Conservation (phyloP, 129 eudicot genomes). For the Flaveria linearis region DNA sequence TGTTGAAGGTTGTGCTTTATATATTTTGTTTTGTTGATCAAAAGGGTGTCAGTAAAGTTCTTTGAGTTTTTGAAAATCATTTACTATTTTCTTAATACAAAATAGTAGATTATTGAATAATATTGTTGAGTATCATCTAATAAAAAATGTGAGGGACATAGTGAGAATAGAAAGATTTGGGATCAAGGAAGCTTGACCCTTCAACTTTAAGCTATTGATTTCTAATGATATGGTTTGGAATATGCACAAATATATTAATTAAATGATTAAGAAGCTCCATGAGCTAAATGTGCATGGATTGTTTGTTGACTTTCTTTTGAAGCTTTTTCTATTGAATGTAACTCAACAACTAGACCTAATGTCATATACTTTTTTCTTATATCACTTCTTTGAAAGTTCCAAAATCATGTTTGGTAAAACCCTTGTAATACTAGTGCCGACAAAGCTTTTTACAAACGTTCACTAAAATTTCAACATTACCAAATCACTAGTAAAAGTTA, state of each 20-base stretch:
- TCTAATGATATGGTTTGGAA: slow-evolving; percentile 29
- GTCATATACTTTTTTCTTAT: not conserved
- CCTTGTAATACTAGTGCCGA: not conserved
- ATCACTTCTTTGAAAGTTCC: not conserved
- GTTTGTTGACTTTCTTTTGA: slow-evolving; percentile 23
- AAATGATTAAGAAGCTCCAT: slow-evolving; percentile 22
- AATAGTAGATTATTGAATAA: slow-evolving; percentile 7
- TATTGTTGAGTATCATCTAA: slow-evolving; percentile 19
- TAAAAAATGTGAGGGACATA: slow-evolving; percentile 27
- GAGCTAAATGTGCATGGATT: slow-evolving; percentile 31
- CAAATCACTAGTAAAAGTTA: no score
- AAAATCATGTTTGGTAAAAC: not conserved
- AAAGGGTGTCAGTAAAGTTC: no score
- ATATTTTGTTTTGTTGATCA: no score
- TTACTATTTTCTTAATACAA: not conserved
- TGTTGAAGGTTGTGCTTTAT: not conserved
- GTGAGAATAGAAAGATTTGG: slow-evolving; percentile 36
- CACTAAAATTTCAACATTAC: not conserved
- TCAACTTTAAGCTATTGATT: slow-evolving; percentile 32
- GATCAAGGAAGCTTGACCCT: slow-evolving; percentile 44
- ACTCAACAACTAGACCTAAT: slow-evolving; percentile 30
- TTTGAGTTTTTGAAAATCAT: not conserved
- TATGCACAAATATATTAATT: slow-evolving; percentile 10
- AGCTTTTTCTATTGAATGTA: slow-evolving; percentile 29
- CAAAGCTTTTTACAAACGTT: not conserved